phyloP scores from a whole-genome alignment of 768 basidiomycete species.

The Boletus barrowsii region DNA sequence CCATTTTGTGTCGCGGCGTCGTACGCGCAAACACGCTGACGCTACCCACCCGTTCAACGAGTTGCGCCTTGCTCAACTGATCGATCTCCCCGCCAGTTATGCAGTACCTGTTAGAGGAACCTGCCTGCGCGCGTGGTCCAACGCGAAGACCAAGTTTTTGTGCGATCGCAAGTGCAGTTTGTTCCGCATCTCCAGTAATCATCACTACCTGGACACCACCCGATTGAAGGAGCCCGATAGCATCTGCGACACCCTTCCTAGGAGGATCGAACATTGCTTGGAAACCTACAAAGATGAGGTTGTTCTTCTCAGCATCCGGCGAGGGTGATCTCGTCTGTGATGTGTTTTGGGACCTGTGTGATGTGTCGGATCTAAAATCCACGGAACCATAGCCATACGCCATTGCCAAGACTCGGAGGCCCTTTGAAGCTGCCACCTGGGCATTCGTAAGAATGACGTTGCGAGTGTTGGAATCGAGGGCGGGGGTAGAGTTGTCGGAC shows the following conservation, averaged over 20 bases:
- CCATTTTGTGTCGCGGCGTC: conserved; percentile 97
- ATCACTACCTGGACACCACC: conserved; percentile 96
- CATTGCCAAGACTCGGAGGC: conserved; percentile 87
- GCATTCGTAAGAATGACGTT: conserved; percentile 71
- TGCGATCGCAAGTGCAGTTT: conserved; percentile 88
- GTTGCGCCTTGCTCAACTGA: conserved; percentile 72
- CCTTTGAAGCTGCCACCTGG: conserved; percentile 64
- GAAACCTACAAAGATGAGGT: conserved; percentile 87
- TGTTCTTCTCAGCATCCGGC: conserved; percentile 39
- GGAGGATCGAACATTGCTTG: conserved; percentile 97
- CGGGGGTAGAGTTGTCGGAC: conserved; percentile 83
- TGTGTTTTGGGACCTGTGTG: conserved; percentile 21
- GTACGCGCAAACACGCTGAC: conserved; percentile 93
- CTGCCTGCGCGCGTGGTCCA: conserved; percentile 39
- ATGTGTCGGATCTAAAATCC: conserved; percentile 33
- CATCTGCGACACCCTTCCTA: conserved; percentile 87
- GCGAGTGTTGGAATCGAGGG: conserved; percentile 66
- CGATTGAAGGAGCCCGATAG: conserved; percentile 73
- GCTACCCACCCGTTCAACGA: conserved; percentile 75
- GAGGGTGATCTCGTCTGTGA: conserved; percentile 29
- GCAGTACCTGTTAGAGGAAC: conserved; percentile 38
- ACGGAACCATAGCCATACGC: conserved; percentile 77
- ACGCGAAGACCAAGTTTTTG: conserved; percentile 79
- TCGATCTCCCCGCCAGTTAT: conserved; percentile 86
- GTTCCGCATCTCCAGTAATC: conserved; percentile 95